Conservation (phyloP, 2,329 filamentous ascomycete genomes). For the Akanthomyces lecanii region DNA sequence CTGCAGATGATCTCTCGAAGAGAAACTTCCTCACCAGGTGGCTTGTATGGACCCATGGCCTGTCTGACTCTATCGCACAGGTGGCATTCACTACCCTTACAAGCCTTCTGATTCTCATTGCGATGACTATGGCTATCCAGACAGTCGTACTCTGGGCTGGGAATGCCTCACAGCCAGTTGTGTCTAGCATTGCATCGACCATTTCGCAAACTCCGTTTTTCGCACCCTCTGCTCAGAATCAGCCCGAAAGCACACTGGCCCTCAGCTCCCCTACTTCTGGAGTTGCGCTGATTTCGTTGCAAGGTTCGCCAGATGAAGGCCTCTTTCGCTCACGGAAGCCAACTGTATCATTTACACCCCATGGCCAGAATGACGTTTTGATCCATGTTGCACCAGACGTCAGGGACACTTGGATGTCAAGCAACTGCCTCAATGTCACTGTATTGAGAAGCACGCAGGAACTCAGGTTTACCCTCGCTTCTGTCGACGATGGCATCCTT, state of each 20-base stretch:
- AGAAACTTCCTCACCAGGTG: background rate
- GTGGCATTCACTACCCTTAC: background rate
- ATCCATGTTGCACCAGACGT: constrained; percentile 47
- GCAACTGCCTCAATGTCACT: constrained; percentile 52
- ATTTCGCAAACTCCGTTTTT: constrained; percentile 15
- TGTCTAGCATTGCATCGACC: constrained; percentile 19
- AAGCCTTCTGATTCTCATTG: background rate
- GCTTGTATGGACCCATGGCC: background rate
- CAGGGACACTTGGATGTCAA: constrained; percentile 52
- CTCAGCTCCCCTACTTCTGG: constrained; percentile 22
- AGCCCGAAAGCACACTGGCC: background rate
- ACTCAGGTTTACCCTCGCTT: constrained; percentile 46
- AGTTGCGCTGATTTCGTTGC: constrained; percentile 29
- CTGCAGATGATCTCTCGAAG: background rate
- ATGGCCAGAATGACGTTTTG: constrained; percentile 47
- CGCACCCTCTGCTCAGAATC: constrained; percentile 19
- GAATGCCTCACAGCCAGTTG: background rate
- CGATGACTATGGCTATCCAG: background rate
- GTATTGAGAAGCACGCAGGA: constrained; percentile 45
- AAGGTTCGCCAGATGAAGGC: constrained; percentile 32
- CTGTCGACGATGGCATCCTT: constrained; percentile 47
- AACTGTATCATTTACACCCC: constrained; percentile 27
- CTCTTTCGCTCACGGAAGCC: constrained; percentile 32
- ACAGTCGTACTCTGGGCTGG: background rate
- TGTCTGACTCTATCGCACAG: background rate